Evolutionary conservation across 73 alveolate genomes (phyloP).

Genomic region (Tetrahymena thermophila): DNA sequence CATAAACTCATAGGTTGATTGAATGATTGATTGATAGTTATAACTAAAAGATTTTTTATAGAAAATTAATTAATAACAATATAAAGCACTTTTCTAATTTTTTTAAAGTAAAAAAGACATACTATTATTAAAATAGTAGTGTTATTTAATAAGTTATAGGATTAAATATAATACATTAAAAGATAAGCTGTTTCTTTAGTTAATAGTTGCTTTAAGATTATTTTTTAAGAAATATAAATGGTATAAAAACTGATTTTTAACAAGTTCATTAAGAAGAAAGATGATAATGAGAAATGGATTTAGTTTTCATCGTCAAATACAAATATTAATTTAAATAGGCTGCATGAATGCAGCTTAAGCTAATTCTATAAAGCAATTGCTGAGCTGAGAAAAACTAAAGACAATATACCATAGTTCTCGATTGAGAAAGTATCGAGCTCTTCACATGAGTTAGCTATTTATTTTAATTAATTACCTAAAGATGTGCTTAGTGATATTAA

Average conservation of each 20-base stretch:
- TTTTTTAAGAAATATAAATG: background rate
- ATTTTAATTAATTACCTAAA: background rate
- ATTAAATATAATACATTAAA: background rate
- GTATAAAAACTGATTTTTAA: background rate
- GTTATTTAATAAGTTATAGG: background rate
- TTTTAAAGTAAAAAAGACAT: background rate
- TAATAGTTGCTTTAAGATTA: background rate
- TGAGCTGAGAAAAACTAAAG: background rate
- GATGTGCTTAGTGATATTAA: background rate
- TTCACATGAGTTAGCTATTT: background rate
- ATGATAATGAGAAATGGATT: background rate
- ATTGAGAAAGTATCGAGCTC: background rate
- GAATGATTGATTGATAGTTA: background rate
- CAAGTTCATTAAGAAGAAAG: background rate
- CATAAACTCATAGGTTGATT: background rate
- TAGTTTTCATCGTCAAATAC: background rate
- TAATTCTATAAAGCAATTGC: background rate
- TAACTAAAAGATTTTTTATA: background rate
- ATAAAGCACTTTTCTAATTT: background rate
- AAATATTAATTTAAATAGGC: background rate
- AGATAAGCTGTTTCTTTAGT: background rate
- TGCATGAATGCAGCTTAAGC: background rate
- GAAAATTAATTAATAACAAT: too few relatives aligned
- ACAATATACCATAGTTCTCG: background rate
- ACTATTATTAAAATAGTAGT: background rate